Percentiles rank a stretch among this genome's conserved stretches.
phyloP scores from a whole-genome alignment of 352 stramenopile species.

The Phytophthora pistaciae region DNA sequence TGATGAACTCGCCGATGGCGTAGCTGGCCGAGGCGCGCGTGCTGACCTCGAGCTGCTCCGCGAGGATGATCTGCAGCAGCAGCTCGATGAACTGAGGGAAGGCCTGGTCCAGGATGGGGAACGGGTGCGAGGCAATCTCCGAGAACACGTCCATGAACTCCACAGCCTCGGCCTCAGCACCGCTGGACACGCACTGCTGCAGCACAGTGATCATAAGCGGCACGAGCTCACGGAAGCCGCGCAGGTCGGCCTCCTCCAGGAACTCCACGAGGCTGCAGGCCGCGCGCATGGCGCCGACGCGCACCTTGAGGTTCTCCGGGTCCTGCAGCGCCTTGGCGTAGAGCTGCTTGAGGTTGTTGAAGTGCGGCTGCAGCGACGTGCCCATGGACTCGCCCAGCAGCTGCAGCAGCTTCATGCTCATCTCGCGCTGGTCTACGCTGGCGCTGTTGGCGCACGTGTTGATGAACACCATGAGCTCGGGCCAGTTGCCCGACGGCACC shows the following conservation, averaged over 20 bases:
- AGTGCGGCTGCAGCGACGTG: slow-evolving; percentile 84
- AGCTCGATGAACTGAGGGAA: slow-evolving; percentile 87
- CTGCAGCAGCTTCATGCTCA: slow-evolving; percentile 94
- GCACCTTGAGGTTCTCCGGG: slow-evolving; percentile 83
- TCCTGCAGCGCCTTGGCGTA: slow-evolving; percentile 81
- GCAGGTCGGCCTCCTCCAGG: slow-evolving; percentile 79
- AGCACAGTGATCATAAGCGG: slow-evolving; percentile 89
- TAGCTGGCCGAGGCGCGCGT: slow-evolving; percentile 86
- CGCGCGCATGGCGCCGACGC: slow-evolving; percentile 83
- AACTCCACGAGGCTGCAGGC: slow-evolving; percentile 85
- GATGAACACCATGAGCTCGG: slow-evolving; percentile 96
- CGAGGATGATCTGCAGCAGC: slow-evolving; percentile 83
- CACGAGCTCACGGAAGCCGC: slow-evolving; percentile 78
- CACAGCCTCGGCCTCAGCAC: slow-evolving; percentile 81
- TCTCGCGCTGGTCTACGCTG: slow-evolving; percentile 89
- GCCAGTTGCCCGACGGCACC: slow-evolving; percentile 84
- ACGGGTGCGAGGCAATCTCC: slow-evolving; percentile 86
- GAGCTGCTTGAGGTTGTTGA: slow-evolving; percentile 82
- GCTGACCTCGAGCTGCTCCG: slow-evolving; percentile 78
- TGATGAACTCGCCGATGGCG: slow-evolving; percentile 88
- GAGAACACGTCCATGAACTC: slow-evolving; percentile 91
- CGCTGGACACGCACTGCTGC: slow-evolving; percentile 84
- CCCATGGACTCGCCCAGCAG: slow-evolving; percentile 95
- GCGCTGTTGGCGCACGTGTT: slow-evolving; percentile 86
- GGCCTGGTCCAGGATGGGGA: slow-evolving; percentile 84